These are phyloP conservation scores for Passalora sequoiae DNA, from an alignment of 2,329 filamentous ascomycete species.

Conservation along the genomic window DNA sequence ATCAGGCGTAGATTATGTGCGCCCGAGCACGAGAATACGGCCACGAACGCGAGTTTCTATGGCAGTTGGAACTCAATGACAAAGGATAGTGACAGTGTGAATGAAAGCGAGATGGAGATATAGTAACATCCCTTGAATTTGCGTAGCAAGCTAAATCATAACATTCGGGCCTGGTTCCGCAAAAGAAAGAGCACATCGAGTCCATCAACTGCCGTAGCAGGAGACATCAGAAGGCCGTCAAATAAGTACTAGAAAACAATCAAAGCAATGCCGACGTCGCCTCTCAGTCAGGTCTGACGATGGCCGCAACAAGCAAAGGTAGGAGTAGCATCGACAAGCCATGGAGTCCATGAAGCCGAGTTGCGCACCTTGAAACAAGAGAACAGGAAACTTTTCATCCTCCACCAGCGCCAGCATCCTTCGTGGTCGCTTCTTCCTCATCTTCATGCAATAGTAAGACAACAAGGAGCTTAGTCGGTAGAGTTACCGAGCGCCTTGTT, in stretches of 20 bases:
- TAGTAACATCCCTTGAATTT: too few relatives aligned
- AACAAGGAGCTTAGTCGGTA: constrained; percentile 9
- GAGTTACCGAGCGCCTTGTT: constrained; percentile 21
- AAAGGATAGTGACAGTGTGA: too few relatives aligned
- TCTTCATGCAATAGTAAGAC: constrained; percentile 4
- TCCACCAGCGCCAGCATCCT: constrained; percentile 20
- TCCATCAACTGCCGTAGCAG: constrained; percentile 14
- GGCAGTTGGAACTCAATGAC: too few relatives aligned
- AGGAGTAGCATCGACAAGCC: constrained; percentile 13
- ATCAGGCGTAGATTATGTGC: too few relatives aligned
- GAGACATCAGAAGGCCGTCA: constrained; percentile 15
- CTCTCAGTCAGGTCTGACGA: constrained; percentile 2
- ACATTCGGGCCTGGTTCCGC: background rate
- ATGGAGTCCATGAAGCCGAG: constrained; percentile 17
- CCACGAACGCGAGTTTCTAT: too few relatives aligned
- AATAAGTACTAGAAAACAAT: constrained; percentile 1
- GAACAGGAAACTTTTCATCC: constrained; percentile 13
- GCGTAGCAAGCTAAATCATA: too few relatives aligned
- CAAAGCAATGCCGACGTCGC: constrained; percentile 1
- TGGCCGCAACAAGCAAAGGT: constrained; percentile 14
- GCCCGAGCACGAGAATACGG: too few relatives aligned
- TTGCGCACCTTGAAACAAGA: constrained; percentile 15
- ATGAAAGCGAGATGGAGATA: too few relatives aligned
- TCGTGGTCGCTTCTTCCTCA: constrained; percentile 9
- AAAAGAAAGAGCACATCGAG: constrained; percentile 4